These are phyloP conservation scores for Nematocida parisii DNA, from an alignment of 371 early-diverging fungal genomes.

Conservation along the genomic window DNA sequence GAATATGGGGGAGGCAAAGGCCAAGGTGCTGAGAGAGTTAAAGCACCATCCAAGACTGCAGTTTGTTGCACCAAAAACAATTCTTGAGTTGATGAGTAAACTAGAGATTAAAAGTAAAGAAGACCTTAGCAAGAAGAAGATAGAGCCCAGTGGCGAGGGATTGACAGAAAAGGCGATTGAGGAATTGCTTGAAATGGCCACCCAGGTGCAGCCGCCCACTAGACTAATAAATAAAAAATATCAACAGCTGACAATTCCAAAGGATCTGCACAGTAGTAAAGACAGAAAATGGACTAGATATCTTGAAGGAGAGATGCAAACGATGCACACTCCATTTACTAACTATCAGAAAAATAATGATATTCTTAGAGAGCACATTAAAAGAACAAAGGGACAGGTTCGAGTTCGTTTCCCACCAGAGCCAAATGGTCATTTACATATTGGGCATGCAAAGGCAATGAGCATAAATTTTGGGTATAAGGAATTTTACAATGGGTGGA, in stretches of 20 bases:
- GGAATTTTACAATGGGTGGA: constrained; percentile 80
- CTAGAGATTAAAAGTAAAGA: neutral
- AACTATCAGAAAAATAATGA: constrained; percentile 88
- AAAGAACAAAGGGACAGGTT: constrained; percentile 85
- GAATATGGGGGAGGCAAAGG: constrained; percentile 21
- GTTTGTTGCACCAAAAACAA: constrained; percentile 37
- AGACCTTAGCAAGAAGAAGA: neutral
- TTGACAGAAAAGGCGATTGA: constrained; percentile 13
- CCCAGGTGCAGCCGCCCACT: constrained; percentile 26
- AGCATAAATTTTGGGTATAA: constrained; percentile 97
- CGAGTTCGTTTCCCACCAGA: constrained; percentile 98
- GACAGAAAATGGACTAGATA: constrained; percentile 53
- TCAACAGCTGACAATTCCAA: constrained; percentile 5
- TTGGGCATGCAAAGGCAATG: constrained; percentile 99
- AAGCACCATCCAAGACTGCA: constrained; percentile 57
- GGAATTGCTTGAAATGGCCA: constrained; percentile 36
- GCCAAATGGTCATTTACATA: constrained; percentile 92
- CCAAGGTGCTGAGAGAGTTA: constrained; percentile 49
- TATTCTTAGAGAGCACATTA: constrained; percentile 83
- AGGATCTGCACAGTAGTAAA: constrained; percentile 20
- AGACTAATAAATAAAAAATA: constrained; percentile 43
- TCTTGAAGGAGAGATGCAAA: constrained; percentile 69
- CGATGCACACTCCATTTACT: constrained; percentile 88
- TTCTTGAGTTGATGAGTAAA: constrained; percentile 34
- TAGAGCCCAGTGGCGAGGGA: neutral